These are phyloP conservation scores for Fusarium equiseti DNA, from an alignment of 2,329 filamentous ascomycete species.

Conservation along the genomic window DNA sequence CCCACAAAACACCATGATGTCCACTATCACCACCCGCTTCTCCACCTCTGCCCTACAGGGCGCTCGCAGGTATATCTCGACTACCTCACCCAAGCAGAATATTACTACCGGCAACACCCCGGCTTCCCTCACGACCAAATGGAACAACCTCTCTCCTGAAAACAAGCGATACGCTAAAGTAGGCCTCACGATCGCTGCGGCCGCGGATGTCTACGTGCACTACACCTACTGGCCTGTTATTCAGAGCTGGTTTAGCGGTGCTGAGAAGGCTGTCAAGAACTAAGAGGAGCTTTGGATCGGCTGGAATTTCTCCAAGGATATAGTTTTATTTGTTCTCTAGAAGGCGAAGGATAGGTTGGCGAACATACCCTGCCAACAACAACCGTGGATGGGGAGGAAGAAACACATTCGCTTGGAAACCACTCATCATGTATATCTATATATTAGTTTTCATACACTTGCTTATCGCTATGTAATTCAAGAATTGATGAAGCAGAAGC, in stretches of 20 bases:
- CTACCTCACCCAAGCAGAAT: constrained; percentile 25
- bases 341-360: not conserved
- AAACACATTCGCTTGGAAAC: not conserved
- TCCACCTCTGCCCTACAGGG: constrained; percentile 24
- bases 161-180: constrained; percentile 45
- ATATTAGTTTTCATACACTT: not conserved
- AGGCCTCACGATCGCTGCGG: constrained; percentile 34
- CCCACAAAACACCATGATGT: constrained; percentile 34
- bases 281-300: not conserved
- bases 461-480: not conserved
- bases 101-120: constrained; percentile 1
- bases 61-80: constrained; percentile 43
- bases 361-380: not conserved
- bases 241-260: constrained; percentile 22
- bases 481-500: not conserved
- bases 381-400: not conserved
- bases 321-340: not conserved
- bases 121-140: constrained; percentile 17
- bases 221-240: constrained; percentile 48
- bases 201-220: constrained; percentile 44
- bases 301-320: not conserved
- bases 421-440: not conserved
- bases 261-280: not conserved
- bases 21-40: constrained; percentile 36
- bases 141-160: constrained; percentile 48